A percentile compares a stretch with the other conserved stretches of the same genome.
Conservation (phyloP, 164 flowering plant genomes). For the Piper betle region DNA sequence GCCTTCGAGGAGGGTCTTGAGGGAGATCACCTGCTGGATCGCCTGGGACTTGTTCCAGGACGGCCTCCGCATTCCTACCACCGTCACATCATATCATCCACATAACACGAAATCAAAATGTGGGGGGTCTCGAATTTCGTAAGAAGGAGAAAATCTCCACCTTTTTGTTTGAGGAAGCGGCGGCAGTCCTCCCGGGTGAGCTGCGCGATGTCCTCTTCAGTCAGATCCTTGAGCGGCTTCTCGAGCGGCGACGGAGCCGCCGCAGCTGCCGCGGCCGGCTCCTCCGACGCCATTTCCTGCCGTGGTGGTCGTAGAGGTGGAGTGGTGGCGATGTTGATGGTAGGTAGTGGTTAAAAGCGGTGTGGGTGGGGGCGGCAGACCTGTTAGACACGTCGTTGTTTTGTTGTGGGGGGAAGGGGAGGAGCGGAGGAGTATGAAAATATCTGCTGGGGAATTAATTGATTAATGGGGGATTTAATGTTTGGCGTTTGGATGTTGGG, state of each 20-base stretch:
- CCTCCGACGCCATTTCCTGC: conserved; percentile 25
- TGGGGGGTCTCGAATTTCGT: no score
- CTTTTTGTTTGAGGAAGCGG: conserved; percentile 82
- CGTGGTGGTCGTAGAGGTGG: no score
- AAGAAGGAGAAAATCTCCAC: conserved; percentile 13
- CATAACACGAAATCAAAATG: no score
- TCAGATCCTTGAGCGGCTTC: conserved; percentile 69
- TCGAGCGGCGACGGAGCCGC: conserved; percentile 45
- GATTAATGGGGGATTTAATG: no score
- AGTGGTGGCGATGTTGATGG: no score
- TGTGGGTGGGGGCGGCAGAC: no score
- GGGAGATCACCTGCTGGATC: conserved; percentile 79
- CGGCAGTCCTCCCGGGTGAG: conserved; percentile 97
- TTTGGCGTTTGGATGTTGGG: no score
- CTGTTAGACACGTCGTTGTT: no score
- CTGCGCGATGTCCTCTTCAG: conserved; percentile 93
- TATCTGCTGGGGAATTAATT: no score
- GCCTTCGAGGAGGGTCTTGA: conserved; percentile 55
- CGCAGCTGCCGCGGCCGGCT: conserved; percentile 12
- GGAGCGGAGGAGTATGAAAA: no score
- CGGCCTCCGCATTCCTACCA: conserved; percentile 74
- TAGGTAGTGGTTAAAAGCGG: no score
- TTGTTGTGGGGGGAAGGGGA: no score
- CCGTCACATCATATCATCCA: not conserved
- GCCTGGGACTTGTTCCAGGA: conserved; percentile 97